phyloP scores from a whole-genome alignment of 345 rosid genomes.

The Moringa oleifera region DNA sequence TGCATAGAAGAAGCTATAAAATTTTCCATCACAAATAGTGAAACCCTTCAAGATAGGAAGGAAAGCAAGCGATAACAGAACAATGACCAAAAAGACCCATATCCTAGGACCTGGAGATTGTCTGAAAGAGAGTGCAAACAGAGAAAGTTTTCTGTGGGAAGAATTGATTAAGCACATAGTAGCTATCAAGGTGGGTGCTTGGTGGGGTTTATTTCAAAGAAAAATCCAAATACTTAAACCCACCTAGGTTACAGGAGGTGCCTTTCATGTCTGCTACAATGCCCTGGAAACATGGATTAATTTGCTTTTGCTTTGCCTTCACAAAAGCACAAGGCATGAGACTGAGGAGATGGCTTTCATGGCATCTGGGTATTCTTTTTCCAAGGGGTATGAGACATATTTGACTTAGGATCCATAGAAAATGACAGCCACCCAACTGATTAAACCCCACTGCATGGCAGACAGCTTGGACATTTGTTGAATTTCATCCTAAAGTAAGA shows the following conservation, averaged over 20 bases:
- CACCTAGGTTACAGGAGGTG: conserved; percentile 10
- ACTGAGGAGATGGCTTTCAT: conserved; percentile 22
- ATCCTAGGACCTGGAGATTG: conserved; percentile 20
- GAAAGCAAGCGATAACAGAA: conserved; percentile 13
- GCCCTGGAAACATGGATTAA: conserved; percentile 25
- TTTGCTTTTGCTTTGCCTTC: conserved; percentile 28
- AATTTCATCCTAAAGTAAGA: too few species aligned
- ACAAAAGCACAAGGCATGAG: conserved; percentile 14
- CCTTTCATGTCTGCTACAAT: conserved; percentile 25
- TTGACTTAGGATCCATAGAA: conserved; percentile 35
- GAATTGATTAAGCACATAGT: not conserved
- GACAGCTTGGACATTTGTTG: too few species aligned
- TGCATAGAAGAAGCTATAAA: conserved; percentile 12
- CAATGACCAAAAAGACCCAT: conserved; percentile 23
- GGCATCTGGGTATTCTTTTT: conserved; percentile 9
- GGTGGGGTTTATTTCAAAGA: conserved; percentile 22
- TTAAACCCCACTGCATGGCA: not conserved
- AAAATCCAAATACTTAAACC: conserved; percentile 23
- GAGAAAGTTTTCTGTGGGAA: conserved; percentile 22
- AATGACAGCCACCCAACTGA: conserved; percentile 30
- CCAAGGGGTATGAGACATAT: conserved; percentile 7
- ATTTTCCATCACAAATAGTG: conserved; percentile 9
- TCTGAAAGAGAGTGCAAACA: conserved; percentile 24
- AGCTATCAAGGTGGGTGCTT: too few species aligned
- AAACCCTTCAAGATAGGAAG: too few species aligned